Base-by-base conservation (phyloP, 306 rosid species). In the Citrullus mucosospermus region DNA sequence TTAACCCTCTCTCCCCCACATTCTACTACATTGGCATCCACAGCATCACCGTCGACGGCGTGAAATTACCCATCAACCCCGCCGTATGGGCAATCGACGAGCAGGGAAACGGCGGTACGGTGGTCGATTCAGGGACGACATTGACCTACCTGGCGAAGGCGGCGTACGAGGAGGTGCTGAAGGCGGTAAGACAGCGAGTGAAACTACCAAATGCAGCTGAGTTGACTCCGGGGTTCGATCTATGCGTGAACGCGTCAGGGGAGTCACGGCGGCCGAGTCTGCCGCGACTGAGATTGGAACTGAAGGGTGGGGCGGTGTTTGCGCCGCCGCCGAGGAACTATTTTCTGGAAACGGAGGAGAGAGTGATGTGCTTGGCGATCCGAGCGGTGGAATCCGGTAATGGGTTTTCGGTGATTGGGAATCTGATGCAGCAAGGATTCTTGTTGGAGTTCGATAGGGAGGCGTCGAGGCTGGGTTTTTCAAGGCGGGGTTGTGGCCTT, bases 381-480 rank as follows among this genome's bases (percentile, higher is more conserved):
- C 96, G 81, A 68, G 88, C 97, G 60, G 89, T 84, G 12, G 84
- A 78, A 25, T 44, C 82, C 66, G 89, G 76, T 22, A 79, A 84
- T 1, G 97, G 93, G 17, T 86, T 85, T 78, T 89, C 93, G 6
- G 96, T 92, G 60, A 80, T 92, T 1, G 97, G 97, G 86, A 92
- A 90, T 86, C 88, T 92, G 34, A 84, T 92, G 92, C 97, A 92
- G 63, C 97, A 92, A 76, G 97, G 97, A 7, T 92, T 82, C 69
- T 80, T 92, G 91, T 80, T 90, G 57, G 93, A 89, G 81, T 92
- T 88, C 36, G 97, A 92, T 14, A 84, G 77, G 41, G 93, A 89
- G 77, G 79, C 80, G 81, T 83, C 88, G 22, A 84, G 92, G 65
- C 86, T 92, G 11, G 97, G 97, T 11, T 92, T 92, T 74, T 79